Base-by-base conservation (phyloP, 805 yeast genomes). In the Saccharomycopsis fibuligera region DNA sequence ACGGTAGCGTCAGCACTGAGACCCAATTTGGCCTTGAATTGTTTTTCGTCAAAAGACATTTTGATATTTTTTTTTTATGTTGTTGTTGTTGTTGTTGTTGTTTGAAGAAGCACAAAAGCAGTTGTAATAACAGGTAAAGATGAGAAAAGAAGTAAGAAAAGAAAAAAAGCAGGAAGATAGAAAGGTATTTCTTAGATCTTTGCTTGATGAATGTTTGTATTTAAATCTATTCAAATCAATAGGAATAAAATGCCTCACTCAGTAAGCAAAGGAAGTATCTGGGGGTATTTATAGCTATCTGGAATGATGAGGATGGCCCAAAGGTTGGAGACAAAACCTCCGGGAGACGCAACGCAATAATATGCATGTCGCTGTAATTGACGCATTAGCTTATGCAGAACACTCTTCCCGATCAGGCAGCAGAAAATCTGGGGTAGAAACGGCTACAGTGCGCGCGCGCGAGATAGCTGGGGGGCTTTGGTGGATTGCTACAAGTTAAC, bases 1-100 rank as follows among this genome's bases (percentile, higher is more conserved):
- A 85, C 79, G 22, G 70, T 63, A 17, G 83, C 83, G 39, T 81
- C 90, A 38, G 74, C 74, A 57, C 75, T 73, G 53, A 85, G 72
- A 35, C 73, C 75, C 42, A 77, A 60, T 47, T 64, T 62, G 30
- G 56, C 41, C 52, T 66, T 62, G 52, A 65, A 63, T 43, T 56
- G 54, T 33, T 57, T 55, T 53, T 64, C 65, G 24, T 42, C 41
- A 33, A 52, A 52, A n/a, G 55, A 46, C 55, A 52, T 52, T n/a
- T n/a, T n/a, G n/a, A n/a, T n/a, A n/a, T n/a, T n/a, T n/a, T n/a
- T n/a, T n/a, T n/a, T n/a, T n/a, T n/a, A n/a, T n/a, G n/a, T n/a
- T n/a, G n/a, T n/a, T n/a, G n/a, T n/a, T n/a, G n/a, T n/a, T n/a
- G n/a, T n/a, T n/a, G 31, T 8, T 27, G 31, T 8, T 12, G 31